Evolutionary conservation across 495 filamentous ascomycete genomes (phyloP).

Genomic region (Baudoinia panamericana): DNA sequence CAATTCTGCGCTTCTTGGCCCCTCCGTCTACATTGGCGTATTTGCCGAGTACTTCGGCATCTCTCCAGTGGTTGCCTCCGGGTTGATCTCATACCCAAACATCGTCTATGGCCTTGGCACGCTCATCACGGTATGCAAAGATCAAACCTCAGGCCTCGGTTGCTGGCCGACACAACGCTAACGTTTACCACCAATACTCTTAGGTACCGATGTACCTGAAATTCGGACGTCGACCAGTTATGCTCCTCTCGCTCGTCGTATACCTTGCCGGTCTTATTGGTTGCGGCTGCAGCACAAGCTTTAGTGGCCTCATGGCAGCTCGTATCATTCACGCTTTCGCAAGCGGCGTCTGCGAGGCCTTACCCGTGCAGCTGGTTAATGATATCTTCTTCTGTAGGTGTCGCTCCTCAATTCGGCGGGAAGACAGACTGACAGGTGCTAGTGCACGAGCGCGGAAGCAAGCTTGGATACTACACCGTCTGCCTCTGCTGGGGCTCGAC

Average conservation of each 20-base stretch:
- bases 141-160: too few species aligned
- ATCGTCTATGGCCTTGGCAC: constrained; percentile 49
- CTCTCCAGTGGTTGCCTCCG: constrained; percentile 37
- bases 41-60: constrained; percentile 44
- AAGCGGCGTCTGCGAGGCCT: constrained; percentile 47
- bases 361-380: constrained; percentile 52
- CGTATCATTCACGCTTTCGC: constrained; percentile 45
- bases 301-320: constrained; percentile 40
- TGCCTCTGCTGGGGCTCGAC: constrained; percentile 47
- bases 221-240: constrained; percentile 43
- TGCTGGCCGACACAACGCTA: too few species aligned
- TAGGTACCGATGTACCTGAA: constrained; percentile 48
- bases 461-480: constrained; percentile 30
- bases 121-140: constrained; percentile 44
- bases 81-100: constrained; percentile 49
- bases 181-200: too few species aligned
- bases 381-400: constrained; percentile 44
- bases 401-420: not conserved
- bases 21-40: constrained; percentile 46
- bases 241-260: constrained; percentile 35
- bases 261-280: constrained; percentile 46
- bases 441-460: constrained; percentile 19
- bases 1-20: constrained; percentile 44
- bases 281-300: constrained; percentile 40
- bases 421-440: not conserved